phyloP scores from a whole-genome alignment of 2,329 filamentous ascomycete genomes.

The Cladosporium sp. region DNA sequence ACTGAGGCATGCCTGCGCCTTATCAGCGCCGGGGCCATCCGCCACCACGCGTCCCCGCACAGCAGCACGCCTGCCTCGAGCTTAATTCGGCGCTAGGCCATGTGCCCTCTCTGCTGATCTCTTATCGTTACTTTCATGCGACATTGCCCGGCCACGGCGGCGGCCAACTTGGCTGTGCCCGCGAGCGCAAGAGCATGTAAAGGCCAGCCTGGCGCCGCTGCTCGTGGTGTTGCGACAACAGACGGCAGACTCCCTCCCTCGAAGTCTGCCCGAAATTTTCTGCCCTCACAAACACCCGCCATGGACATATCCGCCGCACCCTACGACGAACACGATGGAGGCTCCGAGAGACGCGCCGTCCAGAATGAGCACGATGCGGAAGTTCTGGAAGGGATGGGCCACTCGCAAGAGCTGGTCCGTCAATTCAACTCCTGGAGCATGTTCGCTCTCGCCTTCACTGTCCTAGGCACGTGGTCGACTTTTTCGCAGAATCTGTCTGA shows the following conservation, averaged over 20 bases:
- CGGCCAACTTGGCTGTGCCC: constrained; percentile 3
- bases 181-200: constrained; percentile 1
- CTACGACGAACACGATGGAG: not conserved
- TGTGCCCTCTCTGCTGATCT: not conserved
- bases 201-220: not conserved
- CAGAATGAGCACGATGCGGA: constrained; percentile 30
- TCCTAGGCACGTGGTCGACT: constrained; percentile 54
- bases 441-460: constrained; percentile 52
- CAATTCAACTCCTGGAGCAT: constrained; percentile 53
- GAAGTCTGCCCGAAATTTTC: constrained; percentile 1
- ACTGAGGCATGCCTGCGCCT: too few species aligned
- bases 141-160: not conserved
- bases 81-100: not conserved
- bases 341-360: not conserved
- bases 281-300: not conserved
- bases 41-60: not conserved
- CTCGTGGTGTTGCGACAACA: not conserved
- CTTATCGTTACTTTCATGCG: not conserved
- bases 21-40: too few species aligned
- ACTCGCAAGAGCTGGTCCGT: constrained; percentile 37
- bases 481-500: constrained; percentile 49
- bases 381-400: constrained; percentile 37
- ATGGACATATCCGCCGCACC: constrained; percentile 8
- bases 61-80: not conserved
- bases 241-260: not conserved